A percentile compares a stretch with the other conserved stretches of the same genome.
These are phyloP conservation scores for Penicillium expansum DNA, from an alignment of 2,329 filamentous ascomycete species.

Conservation along the genomic window DNA sequence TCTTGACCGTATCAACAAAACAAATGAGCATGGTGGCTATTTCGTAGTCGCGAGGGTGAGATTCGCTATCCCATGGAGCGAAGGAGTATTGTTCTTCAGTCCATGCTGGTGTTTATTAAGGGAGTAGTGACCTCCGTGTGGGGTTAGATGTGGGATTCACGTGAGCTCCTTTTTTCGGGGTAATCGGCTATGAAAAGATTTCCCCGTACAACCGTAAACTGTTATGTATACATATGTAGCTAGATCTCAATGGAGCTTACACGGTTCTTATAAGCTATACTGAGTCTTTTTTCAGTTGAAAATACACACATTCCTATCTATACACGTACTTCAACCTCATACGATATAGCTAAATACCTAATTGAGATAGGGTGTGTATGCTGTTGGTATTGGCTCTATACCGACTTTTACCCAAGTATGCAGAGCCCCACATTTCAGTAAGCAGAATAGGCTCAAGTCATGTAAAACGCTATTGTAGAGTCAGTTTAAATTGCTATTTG, in stretches of 20 bases:
- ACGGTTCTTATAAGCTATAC: not conserved
- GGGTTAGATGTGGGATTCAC: slow-evolving; percentile 6
- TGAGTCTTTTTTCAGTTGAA: too few species aligned
- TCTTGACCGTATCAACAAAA: slow-evolving; percentile 13
- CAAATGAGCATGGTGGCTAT: slow-evolving; percentile 21
- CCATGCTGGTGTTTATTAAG: not conserved
- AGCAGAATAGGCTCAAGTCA: not conserved
- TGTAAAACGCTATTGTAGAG: not conserved
- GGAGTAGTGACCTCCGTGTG: slow-evolving; percentile 3
- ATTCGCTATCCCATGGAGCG: not conserved
- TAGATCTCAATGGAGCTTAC: not conserved
- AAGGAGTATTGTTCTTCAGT: not conserved
- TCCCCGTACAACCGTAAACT: not conserved
- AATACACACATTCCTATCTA: too few species aligned
- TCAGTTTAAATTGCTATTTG: not conserved
- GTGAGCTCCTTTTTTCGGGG: slow-evolving; percentile 6
- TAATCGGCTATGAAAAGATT: not conserved
- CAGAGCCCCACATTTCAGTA: not conserved
- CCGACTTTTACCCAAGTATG: not conserved
- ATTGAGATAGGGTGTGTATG: not conserved
- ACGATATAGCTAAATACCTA: not conserved
- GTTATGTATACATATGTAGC: not conserved
- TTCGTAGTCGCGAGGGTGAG: not conserved
- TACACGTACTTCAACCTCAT: not conserved
- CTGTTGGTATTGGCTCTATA: not conserved